These are phyloP conservation scores for Penstemon newberryi DNA, from an alignment of 257 asterid species.

Conservation along the genomic window DNA sequence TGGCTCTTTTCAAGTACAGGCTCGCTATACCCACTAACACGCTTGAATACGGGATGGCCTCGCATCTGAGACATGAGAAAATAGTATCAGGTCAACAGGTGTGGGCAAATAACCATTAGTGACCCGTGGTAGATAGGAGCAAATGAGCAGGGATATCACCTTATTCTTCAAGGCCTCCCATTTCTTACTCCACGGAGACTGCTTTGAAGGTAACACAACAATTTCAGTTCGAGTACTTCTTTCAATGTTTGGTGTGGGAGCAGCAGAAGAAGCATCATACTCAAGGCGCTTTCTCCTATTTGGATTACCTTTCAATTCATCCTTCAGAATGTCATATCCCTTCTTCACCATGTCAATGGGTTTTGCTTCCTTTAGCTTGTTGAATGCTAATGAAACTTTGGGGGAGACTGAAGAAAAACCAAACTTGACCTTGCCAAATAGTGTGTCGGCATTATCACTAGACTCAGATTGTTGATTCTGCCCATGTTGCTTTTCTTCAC, in stretches of 20 bases:
- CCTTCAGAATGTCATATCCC: conserved; percentile 69
- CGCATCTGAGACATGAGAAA: conserved; percentile 59
- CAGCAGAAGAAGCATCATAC: conserved; percentile 46
- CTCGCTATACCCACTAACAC: conserved; percentile 66
- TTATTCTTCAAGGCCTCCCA: conserved; percentile 79
- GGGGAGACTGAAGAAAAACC: conserved; percentile 61
- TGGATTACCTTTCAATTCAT: conserved; percentile 82
- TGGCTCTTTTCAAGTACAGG: conserved; percentile 82
- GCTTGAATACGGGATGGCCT: conserved; percentile 67
- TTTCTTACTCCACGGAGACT: conserved; percentile 78
- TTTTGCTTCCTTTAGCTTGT: conserved; percentile 75
- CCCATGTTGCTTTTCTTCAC: conserved; percentile 60
- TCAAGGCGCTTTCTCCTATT: conserved; percentile 79
- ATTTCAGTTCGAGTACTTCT: conserved; percentile 78
- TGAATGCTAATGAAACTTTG: conserved; percentile 61
- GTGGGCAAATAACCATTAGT: not conserved
- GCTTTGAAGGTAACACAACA: conserved; percentile 68
- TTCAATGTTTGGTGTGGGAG: conserved; percentile 55
- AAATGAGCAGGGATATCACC: conserved; percentile 40
- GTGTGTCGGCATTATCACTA: conserved; percentile 48
- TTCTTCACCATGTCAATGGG: conserved; percentile 82
- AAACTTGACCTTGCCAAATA: conserved; percentile 65
- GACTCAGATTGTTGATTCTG: conserved; percentile 62
- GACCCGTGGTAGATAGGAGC: conserved; percentile 11
- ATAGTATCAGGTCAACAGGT: conserved; percentile 12